phyloP scores from a whole-genome alignment of 2,329 filamentous ascomycete genomes.

The Penicillium palitans region DNA sequence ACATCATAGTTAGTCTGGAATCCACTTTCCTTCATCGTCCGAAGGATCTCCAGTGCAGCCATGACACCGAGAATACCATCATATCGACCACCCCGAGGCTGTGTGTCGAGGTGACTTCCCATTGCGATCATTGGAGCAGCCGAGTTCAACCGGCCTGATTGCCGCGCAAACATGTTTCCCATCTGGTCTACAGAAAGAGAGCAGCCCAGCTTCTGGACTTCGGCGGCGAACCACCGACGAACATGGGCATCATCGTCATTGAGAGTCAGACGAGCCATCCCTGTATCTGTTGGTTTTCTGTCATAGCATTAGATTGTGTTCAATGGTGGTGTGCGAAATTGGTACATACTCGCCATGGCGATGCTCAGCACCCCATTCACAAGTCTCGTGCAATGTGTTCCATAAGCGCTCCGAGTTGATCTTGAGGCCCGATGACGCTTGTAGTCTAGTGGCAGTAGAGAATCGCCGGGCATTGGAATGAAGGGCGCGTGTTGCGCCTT shows the following conservation, averaged over 20 bases:
- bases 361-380: conserved; percentile 35
- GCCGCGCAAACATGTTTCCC: conserved; percentile 36
- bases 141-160: conserved; percentile 20
- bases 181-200: conserved; percentile 65
- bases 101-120: conserved; percentile 43
- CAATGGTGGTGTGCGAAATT: not conserved
- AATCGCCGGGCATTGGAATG: conserved; percentile 13
- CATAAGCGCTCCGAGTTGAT: conserved; percentile 32
- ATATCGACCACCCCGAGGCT: conserved; percentile 52
- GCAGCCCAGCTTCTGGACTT: conserved; percentile 62
- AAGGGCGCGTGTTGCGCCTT: conserved; percentile 7
- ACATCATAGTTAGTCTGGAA: conserved; percentile 66
- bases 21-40: conserved; percentile 64
- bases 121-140: conserved; percentile 45
- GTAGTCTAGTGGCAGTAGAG: conserved; percentile 15
- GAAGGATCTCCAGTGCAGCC: conserved; percentile 69
- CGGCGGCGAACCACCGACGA: conserved; percentile 68
- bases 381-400: conserved; percentile 35
- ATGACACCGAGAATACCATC: conserved; percentile 72
- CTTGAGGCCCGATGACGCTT: conserved; percentile 24
- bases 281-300: conserved; percentile 39
- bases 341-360: conserved; percentile 31
- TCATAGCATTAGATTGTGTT: not conserved
- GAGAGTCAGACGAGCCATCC: conserved; percentile 71
- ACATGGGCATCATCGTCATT: conserved; percentile 66